Conservation (phyloP, 2,329 filamentous ascomycete species). For the Coniella lustricola region DNA sequence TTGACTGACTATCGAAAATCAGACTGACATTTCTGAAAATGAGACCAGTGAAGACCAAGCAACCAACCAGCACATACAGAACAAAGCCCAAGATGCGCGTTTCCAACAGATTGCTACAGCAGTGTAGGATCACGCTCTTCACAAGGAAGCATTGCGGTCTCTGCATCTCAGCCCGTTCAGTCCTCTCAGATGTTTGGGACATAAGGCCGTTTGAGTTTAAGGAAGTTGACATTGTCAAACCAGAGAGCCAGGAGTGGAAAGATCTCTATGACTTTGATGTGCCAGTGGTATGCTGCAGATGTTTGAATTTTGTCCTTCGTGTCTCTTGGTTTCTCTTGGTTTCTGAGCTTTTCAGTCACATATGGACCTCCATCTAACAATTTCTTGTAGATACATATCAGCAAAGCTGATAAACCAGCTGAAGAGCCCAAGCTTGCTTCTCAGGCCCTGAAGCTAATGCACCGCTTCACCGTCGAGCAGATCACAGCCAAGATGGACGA, state of each 20-base stretch:
- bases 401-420: slow-evolving; percentile 43
- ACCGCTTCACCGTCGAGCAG: slow-evolving; percentile 62
- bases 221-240: slow-evolving; percentile 63
- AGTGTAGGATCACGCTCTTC: slow-evolving; percentile 67
- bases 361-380: neutral
- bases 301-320: neutral
- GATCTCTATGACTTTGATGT: slow-evolving; percentile 75
- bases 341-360: neutral
- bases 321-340: neutral
- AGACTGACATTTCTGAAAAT: too few species aligned
- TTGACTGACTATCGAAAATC: too few species aligned
- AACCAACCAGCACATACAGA: too few species aligned
- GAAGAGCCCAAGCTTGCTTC: slow-evolving; percentile 49
- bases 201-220: slow-evolving; percentile 58
- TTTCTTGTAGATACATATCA: slow-evolving; percentile 50
- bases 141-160: slow-evolving; percentile 65
- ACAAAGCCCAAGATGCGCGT: slow-evolving; percentile 44
- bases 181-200: slow-evolving; percentile 63
- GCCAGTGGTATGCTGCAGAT: slow-evolving; percentile 55
- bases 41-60: too few species aligned
- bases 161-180: slow-evolving; percentile 60
- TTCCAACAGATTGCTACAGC: slow-evolving; percentile 41
- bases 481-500: slow-evolving; percentile 63
- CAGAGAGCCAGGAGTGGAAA: slow-evolving; percentile 58
- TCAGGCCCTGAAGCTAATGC: slow-evolving; percentile 67